Evolutionary conservation across 2,329 filamentous ascomycete genomes (phyloP).

Genomic region (Aspergillus felis): DNA sequence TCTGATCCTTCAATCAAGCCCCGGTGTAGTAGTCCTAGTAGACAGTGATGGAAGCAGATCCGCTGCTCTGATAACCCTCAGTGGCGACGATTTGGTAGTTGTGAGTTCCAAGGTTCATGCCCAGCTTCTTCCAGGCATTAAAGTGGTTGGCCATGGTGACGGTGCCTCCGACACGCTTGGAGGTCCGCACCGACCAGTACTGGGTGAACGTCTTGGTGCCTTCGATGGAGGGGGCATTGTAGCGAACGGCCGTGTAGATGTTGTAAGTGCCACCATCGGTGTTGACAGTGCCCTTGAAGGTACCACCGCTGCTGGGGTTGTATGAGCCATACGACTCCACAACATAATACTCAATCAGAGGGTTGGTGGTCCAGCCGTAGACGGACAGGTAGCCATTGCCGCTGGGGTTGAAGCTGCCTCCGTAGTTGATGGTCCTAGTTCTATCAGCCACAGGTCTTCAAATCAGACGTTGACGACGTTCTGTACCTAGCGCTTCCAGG

Average conservation of each 20-base stretch:
- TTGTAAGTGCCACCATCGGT: slow-evolving; percentile 37
- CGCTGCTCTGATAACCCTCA: slow-evolving; percentile 42
- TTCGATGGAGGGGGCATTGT: slow-evolving; percentile 38
- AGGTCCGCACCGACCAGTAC: slow-evolving; percentile 40
- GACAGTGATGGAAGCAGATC: slow-evolving; percentile 37
- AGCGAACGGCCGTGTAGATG: slow-evolving; percentile 35
- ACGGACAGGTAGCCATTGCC: slow-evolving; percentile 33
- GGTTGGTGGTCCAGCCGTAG: slow-evolving; percentile 42
- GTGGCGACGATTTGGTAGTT: slow-evolving; percentile 43
- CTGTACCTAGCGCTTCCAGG: slow-evolving; percentile 49
- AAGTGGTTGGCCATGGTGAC: slow-evolving; percentile 38
- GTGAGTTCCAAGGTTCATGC: slow-evolving; percentile 30
- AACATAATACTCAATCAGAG: slow-evolving; percentile 38
- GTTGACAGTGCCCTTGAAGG: slow-evolving; percentile 31
- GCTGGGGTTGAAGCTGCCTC: slow-evolving; percentile 25
- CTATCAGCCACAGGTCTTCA: not conserved
- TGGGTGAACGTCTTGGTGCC: slow-evolving; percentile 42
- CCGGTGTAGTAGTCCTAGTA: slow-evolving; percentile 1
- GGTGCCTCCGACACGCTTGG: slow-evolving; percentile 32
- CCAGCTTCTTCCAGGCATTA: slow-evolving; percentile 30
- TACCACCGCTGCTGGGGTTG: slow-evolving; percentile 26
- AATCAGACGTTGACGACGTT: not conserved
- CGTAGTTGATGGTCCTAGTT: slow-evolving; percentile 24
- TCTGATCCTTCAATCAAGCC: no score
- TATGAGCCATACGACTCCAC: slow-evolving; percentile 33